Percentiles rank a stretch among this genome's conserved stretches.
Evolutionary conservation across 2,329 filamentous ascomycete species (phyloP).

Genomic region (Ophidiomyces ophidiicola): DNA sequence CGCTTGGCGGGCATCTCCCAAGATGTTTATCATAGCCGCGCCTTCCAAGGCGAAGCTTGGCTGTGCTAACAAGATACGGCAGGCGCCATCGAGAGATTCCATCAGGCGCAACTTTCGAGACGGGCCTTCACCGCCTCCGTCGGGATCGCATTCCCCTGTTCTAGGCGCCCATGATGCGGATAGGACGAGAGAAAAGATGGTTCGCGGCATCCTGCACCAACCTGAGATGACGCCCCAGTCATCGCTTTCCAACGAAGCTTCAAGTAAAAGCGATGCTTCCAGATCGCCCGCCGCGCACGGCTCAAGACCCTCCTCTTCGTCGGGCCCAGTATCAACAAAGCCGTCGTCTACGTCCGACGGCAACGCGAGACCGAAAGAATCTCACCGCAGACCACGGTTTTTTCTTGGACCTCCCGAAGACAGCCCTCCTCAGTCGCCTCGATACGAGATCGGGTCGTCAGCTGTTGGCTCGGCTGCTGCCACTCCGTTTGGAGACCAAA

Average conservation of each 20-base stretch:
- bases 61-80: constrained; percentile 9
- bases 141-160: constrained; percentile 73
- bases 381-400: constrained; percentile 43
- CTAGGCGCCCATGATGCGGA: constrained; percentile 68
- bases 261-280: constrained; percentile 22
- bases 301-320: constrained; percentile 31
- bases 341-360: constrained; percentile 36
- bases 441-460: constrained; percentile 34
- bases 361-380: constrained; percentile 23
- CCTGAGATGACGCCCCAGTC: constrained; percentile 42
- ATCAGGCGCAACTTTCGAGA: constrained; percentile 47
- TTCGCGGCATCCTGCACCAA: constrained; percentile 19
- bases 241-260: constrained; percentile 38
- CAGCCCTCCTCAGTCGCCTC: constrained; percentile 50
- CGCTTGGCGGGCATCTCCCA: too few relatives aligned
- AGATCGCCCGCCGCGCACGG: constrained; percentile 18
- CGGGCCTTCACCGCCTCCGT: constrained; percentile 52
- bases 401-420: constrained; percentile 46
- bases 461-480: constrained; percentile 59
- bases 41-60: too few relatives aligned
- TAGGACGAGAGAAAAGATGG: constrained; percentile 36
- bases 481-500: constrained; percentile 63
- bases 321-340: constrained; percentile 30
- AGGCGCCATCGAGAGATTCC: constrained; percentile 42
- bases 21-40: too few relatives aligned